Evolutionary conservation across 2,329 filamentous ascomycete genomes (phyloP).

Genomic region (Chaetomium olivaceum): DNA sequence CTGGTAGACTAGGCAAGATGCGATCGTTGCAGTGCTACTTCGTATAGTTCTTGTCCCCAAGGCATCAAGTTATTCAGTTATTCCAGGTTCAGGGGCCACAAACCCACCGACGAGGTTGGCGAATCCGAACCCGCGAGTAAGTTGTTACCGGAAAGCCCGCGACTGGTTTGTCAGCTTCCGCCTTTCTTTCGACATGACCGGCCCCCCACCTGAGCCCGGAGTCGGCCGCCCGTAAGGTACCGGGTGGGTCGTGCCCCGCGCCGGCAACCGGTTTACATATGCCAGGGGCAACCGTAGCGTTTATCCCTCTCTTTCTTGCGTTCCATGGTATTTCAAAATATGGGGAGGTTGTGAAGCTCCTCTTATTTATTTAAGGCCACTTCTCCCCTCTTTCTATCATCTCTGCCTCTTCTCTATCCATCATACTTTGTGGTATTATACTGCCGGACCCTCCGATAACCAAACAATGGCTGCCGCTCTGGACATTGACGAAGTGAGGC

Average conservation of each 20-base stretch:
- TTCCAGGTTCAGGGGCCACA: background rate
- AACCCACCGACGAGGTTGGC: background rate
- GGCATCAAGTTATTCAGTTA: too few species aligned
- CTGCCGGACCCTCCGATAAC: background rate
- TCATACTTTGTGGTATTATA: background rate
- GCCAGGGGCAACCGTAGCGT: background rate
- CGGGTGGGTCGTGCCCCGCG: background rate
- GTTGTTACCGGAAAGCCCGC: background rate
- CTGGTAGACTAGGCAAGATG: background rate
- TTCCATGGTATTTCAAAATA: background rate
- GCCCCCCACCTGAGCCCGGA: background rate
- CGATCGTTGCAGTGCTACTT: background rate
- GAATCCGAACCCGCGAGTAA: too few species aligned
- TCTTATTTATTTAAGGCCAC: too few species aligned
- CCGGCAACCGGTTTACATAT: background rate
- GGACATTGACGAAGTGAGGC: conserved; percentile 56
- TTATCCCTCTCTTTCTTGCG: background rate
- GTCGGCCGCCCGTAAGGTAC: background rate
- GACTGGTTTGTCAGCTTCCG: background rate
- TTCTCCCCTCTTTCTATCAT: background rate
- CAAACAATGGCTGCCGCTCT: conserved; percentile 36
- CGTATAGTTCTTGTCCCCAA: too few species aligned
- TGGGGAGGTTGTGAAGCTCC: background rate
- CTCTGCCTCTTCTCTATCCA: too few species aligned
- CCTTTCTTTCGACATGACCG: background rate